These are phyloP conservation scores for Sphaerulina musiva DNA, from an alignment of 2,329 filamentous ascomycete genomes.

Conservation along the genomic window DNA sequence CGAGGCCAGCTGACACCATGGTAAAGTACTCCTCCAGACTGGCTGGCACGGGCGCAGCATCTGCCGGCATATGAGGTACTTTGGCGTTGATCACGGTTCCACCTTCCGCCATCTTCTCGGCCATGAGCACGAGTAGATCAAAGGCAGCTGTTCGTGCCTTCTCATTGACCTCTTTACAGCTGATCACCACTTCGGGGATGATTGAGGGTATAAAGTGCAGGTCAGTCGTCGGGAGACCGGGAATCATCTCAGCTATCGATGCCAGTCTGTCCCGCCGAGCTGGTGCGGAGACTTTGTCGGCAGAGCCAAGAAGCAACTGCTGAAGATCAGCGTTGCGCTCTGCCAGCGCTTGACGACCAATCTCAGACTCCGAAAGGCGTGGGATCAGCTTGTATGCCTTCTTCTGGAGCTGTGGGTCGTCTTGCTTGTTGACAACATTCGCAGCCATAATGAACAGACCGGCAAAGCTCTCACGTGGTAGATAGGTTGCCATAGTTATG, in stretches of 20 bases:
- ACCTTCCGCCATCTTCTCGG: constrained; percentile 69
- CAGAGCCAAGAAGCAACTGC: constrained; percentile 67
- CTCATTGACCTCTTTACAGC: constrained; percentile 96
- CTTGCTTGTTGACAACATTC: constrained; percentile 69
- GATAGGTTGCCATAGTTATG: constrained; percentile 90
- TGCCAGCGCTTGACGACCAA: constrained; percentile 66
- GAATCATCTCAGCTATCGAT: constrained; percentile 73
- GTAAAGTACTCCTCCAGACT: constrained; percentile 94
- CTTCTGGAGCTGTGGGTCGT: constrained; percentile 92
- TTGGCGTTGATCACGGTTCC: constrained; percentile 76
- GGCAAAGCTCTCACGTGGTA: constrained; percentile 78
- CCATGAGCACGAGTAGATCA: constrained; percentile 81
- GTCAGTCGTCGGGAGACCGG: constrained; percentile 66
- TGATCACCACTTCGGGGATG: constrained; percentile 88
- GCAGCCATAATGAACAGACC: constrained; percentile 81
- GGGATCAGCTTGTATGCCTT: constrained; percentile 98
- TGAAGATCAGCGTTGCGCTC: constrained; percentile 76
- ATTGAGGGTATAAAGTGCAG: constrained; percentile 91
- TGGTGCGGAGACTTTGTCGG: constrained; percentile 79
- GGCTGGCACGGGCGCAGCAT: constrained; percentile 70
- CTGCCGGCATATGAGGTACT: constrained; percentile 73
- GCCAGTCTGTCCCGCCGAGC: constrained; percentile 79
- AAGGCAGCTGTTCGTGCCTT: constrained; percentile 85
- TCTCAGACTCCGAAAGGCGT: constrained; percentile 72
- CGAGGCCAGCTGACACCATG: constrained; percentile 94